These are phyloP conservation scores for Apophysomyces ossiformis DNA, from an alignment of 371 early-diverging fungal species.

Conservation along the genomic window DNA sequence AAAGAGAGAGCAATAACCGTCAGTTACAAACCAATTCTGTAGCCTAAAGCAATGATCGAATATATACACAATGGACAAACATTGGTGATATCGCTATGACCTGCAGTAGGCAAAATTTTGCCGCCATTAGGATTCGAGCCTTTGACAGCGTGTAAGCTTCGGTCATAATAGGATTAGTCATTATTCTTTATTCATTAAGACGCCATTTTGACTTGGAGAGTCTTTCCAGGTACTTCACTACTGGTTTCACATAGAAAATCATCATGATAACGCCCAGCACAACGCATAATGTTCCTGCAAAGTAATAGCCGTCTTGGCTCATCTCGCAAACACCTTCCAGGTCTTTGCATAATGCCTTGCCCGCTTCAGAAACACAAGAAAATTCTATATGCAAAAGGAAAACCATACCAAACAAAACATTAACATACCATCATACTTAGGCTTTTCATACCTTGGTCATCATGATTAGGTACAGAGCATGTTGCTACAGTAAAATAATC, in stretches of 20 bases:
- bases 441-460: constrained; percentile 42
- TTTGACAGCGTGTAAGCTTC: too few relatives aligned
- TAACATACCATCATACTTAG: background rate
- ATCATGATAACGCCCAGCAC: constrained; percentile 65
- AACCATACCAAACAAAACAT: background rate
- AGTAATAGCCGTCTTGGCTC: constrained; percentile 86
- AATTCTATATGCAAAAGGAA: constrained; percentile 17
- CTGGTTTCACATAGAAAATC: constrained; percentile 69
- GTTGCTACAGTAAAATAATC: constrained; percentile 84
- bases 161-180: background rate
- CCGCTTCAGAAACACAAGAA: constrained; percentile 27
- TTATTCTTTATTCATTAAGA: constrained; percentile 14
- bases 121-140: too few relatives aligned
- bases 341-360: constrained; percentile 31
- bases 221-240: constrained; percentile 69
- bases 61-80: too few relatives aligned
- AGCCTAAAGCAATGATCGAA: too few relatives aligned
- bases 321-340: constrained; percentile 72
- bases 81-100: too few relatives aligned
- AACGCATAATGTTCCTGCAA: constrained; percentile 74
- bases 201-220: constrained; percentile 51
- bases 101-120: too few relatives aligned
- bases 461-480: constrained; percentile 53
- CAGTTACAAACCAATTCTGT: too few relatives aligned
- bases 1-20: too few relatives aligned